A percentile compares a stretch with the other conserved stretches of the same genome.
Evolutionary conservation across 768 basidiomycete species (phyloP).

Genomic region (Russula lepida): DNA sequence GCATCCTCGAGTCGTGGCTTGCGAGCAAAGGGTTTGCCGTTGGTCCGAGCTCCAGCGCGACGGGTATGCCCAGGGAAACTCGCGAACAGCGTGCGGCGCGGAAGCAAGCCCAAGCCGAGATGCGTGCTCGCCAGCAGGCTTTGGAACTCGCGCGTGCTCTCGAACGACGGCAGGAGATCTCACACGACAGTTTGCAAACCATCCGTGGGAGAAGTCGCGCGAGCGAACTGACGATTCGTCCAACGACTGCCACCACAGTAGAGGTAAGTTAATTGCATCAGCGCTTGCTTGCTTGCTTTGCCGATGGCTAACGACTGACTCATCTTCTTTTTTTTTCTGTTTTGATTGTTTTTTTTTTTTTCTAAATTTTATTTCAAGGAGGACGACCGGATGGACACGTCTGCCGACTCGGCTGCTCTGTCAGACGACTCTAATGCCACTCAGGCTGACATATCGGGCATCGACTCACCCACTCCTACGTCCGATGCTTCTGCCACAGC

Average conservation of each 20-base stretch:
- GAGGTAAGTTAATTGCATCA: slow-evolving; percentile 13
- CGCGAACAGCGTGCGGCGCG: slow-evolving; percentile 64
- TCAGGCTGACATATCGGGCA: slow-evolving; percentile 14
- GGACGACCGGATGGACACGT: slow-evolving; percentile 22
- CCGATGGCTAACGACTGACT: neutral
- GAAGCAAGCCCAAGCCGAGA: slow-evolving; percentile 45
- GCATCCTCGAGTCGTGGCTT: slow-evolving; percentile 89
- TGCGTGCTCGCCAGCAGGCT: slow-evolving; percentile 54
- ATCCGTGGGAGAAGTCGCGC: slow-evolving; percentile 15
- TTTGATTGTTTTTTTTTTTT: neutral
- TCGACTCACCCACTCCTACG: slow-evolving; percentile 15
- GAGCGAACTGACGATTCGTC: slow-evolving; percentile 1
- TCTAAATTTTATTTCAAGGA: too few relatives aligned
- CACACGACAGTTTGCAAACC: slow-evolving; percentile 12
- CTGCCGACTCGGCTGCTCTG: slow-evolving; percentile 14
- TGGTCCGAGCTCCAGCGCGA: slow-evolving; percentile 69
- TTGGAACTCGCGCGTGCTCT: slow-evolving; percentile 49
- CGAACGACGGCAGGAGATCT: slow-evolving; percentile 35
- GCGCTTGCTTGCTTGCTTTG: neutral
- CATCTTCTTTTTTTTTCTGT: neutral
- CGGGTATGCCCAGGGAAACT: slow-evolving; percentile 64
- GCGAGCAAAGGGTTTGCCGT: slow-evolving; percentile 82
- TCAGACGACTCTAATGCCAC: slow-evolving; percentile 16
- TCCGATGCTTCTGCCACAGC: slow-evolving; percentile 25
- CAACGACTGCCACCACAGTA: neutral